A percentile compares a stretch with the other conserved stretches of the same genome.
These are phyloP conservation scores for Calonectria pseudoreteaudii DNA, from an alignment of 2,329 filamentous ascomycete species.

Conservation along the genomic window DNA sequence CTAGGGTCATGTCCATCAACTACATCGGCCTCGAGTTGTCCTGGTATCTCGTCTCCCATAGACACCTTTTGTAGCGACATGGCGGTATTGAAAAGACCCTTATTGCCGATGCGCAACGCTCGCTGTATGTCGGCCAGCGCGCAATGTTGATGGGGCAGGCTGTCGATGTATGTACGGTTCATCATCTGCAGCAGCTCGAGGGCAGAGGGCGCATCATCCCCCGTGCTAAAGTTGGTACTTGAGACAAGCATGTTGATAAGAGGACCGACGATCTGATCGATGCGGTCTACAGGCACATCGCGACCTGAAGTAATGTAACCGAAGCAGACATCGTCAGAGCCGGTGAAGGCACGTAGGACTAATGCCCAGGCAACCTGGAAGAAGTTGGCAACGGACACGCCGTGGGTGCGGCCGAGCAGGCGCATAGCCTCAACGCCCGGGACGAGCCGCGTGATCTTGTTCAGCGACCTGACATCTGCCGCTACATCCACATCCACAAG, in stretches of 20 bases:
- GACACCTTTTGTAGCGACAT: constrained; percentile 4
- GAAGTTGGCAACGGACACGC: constrained; percentile 61
- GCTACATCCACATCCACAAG: neutral
- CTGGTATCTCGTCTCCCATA: neutral
- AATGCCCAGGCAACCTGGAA: constrained; percentile 66
- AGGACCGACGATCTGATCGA: constrained; percentile 61
- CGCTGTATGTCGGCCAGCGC: neutral
- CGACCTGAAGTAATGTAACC: constrained; percentile 66
- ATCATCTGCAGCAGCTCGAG: neutral
- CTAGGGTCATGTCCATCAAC: neutral
- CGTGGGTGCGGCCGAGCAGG: constrained; percentile 21
- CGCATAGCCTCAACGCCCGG: neutral
- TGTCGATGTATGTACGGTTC: neutral
- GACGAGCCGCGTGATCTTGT: neutral
- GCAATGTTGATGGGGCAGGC: constrained; percentile 2
- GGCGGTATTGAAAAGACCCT: constrained; percentile 5
- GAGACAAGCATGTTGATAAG: constrained; percentile 67
- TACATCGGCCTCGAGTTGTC: neutral
- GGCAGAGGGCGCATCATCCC: neutral
- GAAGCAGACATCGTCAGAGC: constrained; percentile 61
- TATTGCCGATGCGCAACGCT: neutral
- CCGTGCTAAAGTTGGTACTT: neutral
- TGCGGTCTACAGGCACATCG: constrained; percentile 60
- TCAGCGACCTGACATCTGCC: too few species aligned
- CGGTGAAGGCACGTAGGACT: constrained; percentile 60